Evolutionary conservation across 805 yeast species (phyloP), one percentile per base, ranked within the genome.

Genomic region (Isabelozyma gotoi): DNA sequence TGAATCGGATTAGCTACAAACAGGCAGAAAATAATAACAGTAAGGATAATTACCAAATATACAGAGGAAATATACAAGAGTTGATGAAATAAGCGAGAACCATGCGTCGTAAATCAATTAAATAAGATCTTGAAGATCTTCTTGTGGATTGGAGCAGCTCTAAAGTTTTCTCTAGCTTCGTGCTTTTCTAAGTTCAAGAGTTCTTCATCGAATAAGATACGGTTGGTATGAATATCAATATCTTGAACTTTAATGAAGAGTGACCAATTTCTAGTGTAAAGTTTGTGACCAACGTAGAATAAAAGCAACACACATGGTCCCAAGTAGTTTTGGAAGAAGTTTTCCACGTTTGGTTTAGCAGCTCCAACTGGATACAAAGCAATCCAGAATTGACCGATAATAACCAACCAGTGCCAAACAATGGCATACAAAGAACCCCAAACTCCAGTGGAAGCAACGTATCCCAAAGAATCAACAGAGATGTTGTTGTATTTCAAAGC

Each of bases 341-440:
- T 52, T 11, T 45, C 37, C 12, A 57, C 69, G 40, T 53, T 46
- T n/a, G 67, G 62, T 21, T 45, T 57, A 16, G 55, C 49, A 7
- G 53, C 52, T 3, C 62, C 69, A 43, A 61, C 48, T 7, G 76
- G 76, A 60, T 49, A 71, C 43, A 71, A 65, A 4, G 76, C 72
- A 38, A 71, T 69, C 73, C 73, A 71, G 53, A 71, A 71, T 52
- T 71, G 75, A 18, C 71, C 73, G 42, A 71, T 55, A 49, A 71
- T 59, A 40, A 71, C 62, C 40, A 71, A 59, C 11, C 50, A 36
- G 49, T 60, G 64, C 54, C 63, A 59, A 4, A 52, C 43, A 38
- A 65, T 51, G 11, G 71, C 67, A 39, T 65, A 67, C 40, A 53
- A 56, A 4, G 75, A 69, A 10, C 76, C 76, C 50, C 58, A 51